These are phyloP conservation scores for Salix arbutifolia DNA, from an alignment of 345 rosid genomes.

Conservation along the genomic window DNA sequence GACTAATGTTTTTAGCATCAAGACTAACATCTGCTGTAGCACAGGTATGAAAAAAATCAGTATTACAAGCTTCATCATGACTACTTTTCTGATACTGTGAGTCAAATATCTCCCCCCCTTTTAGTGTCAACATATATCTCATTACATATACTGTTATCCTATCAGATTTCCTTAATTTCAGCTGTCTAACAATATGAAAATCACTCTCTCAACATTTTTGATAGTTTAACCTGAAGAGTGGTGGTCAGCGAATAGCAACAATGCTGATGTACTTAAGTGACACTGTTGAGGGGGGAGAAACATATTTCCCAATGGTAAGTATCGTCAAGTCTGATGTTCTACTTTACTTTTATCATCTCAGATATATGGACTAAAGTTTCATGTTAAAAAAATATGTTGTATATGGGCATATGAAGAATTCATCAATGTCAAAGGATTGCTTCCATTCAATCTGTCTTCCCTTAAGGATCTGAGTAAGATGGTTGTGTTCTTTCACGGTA, in stretches of 20 bases:
- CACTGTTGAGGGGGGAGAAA: slow-evolving; percentile 93
- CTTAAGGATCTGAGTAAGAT: not conserved
- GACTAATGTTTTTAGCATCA: slow-evolving; percentile 36
- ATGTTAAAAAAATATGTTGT: not conserved
- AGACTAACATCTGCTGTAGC: slow-evolving; percentile 70
- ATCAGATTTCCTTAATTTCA: not conserved
- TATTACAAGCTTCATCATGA: slow-evolving; percentile 94
- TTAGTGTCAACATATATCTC: not conserved
- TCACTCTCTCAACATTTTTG: not conserved
- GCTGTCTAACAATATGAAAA: not conserved
- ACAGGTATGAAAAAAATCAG: slow-evolving; percentile 87
- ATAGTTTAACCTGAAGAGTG: slow-evolving; percentile 83
- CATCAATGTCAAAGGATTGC: not conserved
- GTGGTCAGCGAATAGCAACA: slow-evolving; percentile 93
- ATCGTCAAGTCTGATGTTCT: not conserved
- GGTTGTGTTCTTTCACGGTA: not conserved
- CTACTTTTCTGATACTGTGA: slow-evolving; percentile 86
- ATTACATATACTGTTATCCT: not conserved
- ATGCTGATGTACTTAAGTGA: slow-evolving; percentile 90
- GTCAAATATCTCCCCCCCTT: slow-evolving; percentile 18
- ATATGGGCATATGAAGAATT: not conserved
- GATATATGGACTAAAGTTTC: not conserved
- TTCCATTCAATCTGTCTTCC: not conserved
- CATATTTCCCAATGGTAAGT: slow-evolving; percentile 85
- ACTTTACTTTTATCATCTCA: not conserved